Evolutionary conservation across 2,329 filamentous ascomycete species (phyloP).

Genomic region (Trichophyton schoenleinii): DNA sequence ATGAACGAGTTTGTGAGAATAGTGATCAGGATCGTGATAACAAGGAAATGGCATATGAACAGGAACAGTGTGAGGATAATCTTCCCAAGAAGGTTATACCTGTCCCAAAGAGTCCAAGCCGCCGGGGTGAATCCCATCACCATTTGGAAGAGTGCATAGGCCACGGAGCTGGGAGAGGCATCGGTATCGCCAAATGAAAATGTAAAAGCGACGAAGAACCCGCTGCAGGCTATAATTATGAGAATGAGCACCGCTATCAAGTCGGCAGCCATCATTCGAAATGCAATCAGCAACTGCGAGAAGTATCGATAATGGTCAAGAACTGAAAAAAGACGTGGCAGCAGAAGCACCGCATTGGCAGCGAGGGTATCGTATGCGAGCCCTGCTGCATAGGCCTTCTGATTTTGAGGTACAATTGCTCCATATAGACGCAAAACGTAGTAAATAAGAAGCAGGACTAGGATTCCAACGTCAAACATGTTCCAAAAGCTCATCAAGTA

Average conservation of each 20-base stretch:
- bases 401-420: constrained; percentile 64
- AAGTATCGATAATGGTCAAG: constrained; percentile 95
- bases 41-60: constrained; percentile 88
- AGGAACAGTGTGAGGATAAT: constrained; percentile 67
- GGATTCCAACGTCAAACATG: constrained; percentile 80
- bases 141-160: constrained; percentile 84
- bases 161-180: constrained; percentile 59
- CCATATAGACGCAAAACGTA: constrained; percentile 83
- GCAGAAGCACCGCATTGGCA: constrained; percentile 75
- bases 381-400: constrained; percentile 56
- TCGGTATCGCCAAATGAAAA: constrained; percentile 61
- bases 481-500: constrained; percentile 99
- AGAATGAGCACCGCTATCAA: constrained; percentile 72
- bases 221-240: constrained; percentile 77
- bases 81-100: constrained; percentile 67
- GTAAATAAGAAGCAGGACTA: constrained; percentile 74
- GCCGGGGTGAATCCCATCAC: constrained; percentile 93
- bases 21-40: constrained; percentile 87
- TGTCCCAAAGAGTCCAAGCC: constrained; percentile 80
- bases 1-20: constrained; percentile 96
- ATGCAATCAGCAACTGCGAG: constrained; percentile 84
- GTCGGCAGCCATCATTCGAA: constrained; percentile 86
- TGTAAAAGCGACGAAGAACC: constrained; percentile 91
- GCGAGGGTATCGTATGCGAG: constrained; percentile 91
- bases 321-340: constrained; percentile 83